Conservation (phyloP, 1,139 yeast species). For the Saccharomyces hybrid region DNA sequence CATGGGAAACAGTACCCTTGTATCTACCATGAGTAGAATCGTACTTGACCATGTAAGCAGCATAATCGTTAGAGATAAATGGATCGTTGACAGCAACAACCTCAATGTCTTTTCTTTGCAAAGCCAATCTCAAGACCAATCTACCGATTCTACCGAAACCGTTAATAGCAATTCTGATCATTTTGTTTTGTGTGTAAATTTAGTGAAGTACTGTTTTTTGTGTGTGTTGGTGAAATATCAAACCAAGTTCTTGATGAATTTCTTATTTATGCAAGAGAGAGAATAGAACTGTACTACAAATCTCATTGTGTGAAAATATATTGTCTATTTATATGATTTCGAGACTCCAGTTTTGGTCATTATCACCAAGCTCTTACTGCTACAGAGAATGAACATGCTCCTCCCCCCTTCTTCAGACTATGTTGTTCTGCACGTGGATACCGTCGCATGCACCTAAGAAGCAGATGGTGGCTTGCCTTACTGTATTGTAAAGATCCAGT, state of each 20-base stretch:
- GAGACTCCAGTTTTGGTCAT: neutral
- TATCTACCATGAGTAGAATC: slow-evolving; percentile 80
- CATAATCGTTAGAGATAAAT: slow-evolving; percentile 74
- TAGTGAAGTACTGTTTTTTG: neutral
- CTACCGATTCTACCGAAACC: slow-evolving; percentile 92
- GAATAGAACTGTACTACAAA: neutral
- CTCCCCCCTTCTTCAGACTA: neutral
- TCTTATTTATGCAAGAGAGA: neutral
- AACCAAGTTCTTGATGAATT: neutral
- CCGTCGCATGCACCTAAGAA: neutral
- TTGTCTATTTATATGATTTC: neutral
- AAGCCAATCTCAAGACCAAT: slow-evolving; percentile 69
- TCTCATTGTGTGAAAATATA: neutral
- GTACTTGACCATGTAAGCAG: slow-evolving; percentile 83
- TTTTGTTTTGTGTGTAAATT: slow-evolving; percentile 18
- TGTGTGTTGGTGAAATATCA: neutral
- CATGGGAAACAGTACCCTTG: slow-evolving; percentile 60
- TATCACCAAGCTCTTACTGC: neutral
- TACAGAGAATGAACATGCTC: neutral
- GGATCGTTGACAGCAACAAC: slow-evolving; percentile 82
- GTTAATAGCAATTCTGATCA: slow-evolving; percentile 68
- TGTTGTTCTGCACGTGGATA: neutral
- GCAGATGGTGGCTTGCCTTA: neutral
- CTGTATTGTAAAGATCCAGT: neutral
- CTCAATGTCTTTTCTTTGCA: slow-evolving; percentile 58